These are phyloP conservation scores for Prunus mira DNA, from an alignment of 306 rosid genomes.

Conservation along the genomic window DNA sequence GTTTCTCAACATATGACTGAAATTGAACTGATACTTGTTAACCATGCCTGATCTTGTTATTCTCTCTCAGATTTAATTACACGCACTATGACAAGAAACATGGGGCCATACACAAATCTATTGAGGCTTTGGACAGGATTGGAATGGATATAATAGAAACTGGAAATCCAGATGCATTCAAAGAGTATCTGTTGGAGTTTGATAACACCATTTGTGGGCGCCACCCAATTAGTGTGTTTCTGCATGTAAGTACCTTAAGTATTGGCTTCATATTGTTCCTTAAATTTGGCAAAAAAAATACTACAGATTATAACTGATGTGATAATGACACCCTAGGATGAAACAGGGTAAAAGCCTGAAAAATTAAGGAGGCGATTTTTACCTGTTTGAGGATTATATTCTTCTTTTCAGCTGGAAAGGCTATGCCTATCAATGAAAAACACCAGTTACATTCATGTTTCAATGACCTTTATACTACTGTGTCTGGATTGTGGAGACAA, in stretches of 20 bases:
- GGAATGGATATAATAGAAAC: conserved; percentile 96
- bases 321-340: not conserved
- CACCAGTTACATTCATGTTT: not conserved
- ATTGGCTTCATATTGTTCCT: not conserved
- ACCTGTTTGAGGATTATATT: not conserved
- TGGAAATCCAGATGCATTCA: conserved; percentile 92
- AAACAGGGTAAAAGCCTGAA: not conserved
- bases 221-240: conserved; percentile 93
- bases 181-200: conserved; percentile 61
- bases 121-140: conserved; percentile 92
- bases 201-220: conserved; percentile 97
- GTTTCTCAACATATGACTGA: not conserved
- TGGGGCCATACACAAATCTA: conserved; percentile 85
- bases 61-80: conserved; percentile 66
- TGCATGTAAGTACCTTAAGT: conserved; percentile 67
- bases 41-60: conserved; percentile 3
- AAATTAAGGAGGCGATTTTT: not conserved
- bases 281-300: not conserved
- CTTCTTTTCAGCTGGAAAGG: not conserved
- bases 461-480: not conserved
- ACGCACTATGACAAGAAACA: conserved; percentile 79
- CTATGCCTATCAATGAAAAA: not conserved
- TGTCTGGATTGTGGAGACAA: not conserved
- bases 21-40: conserved; percentile 7
- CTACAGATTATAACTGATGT: not conserved